Evolutionary conservation across 495 filamentous ascomycete genomes (phyloP).

Genomic region (Hyaloscypha variabilis): DNA sequence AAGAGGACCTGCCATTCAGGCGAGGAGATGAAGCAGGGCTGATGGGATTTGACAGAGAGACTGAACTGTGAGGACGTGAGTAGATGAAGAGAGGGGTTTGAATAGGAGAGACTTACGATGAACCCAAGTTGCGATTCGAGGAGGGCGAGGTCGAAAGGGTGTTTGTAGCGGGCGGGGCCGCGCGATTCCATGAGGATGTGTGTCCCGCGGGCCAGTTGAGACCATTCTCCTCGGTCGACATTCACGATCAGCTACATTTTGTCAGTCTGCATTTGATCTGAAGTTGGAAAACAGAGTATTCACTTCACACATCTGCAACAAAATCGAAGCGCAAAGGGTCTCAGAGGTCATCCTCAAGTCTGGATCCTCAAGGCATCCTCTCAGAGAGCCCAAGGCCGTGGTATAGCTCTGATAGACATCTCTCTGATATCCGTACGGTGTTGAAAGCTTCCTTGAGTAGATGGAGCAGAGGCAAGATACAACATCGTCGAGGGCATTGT

Average conservation of each 20-base stretch:
- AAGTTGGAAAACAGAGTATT: neutral
- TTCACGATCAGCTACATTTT: constrained; percentile 6
- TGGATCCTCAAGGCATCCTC: neutral
- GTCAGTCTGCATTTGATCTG: neutral
- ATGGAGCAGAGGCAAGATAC: constrained; percentile 16
- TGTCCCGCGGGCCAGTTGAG: constrained; percentile 16
- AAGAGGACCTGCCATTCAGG: neutral
- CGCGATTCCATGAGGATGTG: constrained; percentile 6
- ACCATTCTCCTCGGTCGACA: constrained; percentile 14
- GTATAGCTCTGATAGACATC: constrained; percentile 15
- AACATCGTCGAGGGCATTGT: constrained; percentile 19
- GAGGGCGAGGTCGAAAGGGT: constrained; percentile 13
- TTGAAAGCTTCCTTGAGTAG: neutral
- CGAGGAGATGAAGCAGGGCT: neutral
- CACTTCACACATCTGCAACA: constrained; percentile 21
- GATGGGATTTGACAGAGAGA: neutral
- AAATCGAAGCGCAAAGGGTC: constrained; percentile 18
- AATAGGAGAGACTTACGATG: constrained; percentile 1
- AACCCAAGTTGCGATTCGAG: constrained; percentile 15
- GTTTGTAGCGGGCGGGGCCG: constrained; percentile 11
- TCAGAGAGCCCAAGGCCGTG: constrained; percentile 8
- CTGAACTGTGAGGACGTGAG: neutral
- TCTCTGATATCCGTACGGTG: neutral
- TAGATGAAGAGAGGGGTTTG: neutral
- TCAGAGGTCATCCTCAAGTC: neutral